Evolutionary conservation across 345 rosid genomes (phyloP), one percentile per base, ranked within the genome.

Genomic region (Excoecaria agallocha): DNA sequence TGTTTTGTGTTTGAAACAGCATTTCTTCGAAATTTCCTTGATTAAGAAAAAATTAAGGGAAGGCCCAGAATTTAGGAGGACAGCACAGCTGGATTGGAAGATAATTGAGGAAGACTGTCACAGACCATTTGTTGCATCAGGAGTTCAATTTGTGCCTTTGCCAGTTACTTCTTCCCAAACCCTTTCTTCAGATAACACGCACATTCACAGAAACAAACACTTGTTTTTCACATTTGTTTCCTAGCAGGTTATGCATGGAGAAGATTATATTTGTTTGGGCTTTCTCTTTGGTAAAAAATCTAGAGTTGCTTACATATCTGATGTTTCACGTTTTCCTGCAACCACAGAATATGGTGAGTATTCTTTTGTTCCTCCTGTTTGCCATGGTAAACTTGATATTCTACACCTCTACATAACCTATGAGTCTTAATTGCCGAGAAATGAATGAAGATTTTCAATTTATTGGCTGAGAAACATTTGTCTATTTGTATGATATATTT

Each of bases 221-320:
- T 20, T 66, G 38, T 66, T 66, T 72, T 66, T 69, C 66, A 68
- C 76, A 38, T 66, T 10, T 66, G 69, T 65, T 59, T 51, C 62
- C 12, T 61, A 8, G 50, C 73, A 95, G 99, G 99, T 95, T 78
- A 91, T 95, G 97, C 99, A 95, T 83, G 99, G 99, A 81, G 99
- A 93, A 88, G 99, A 95, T 70, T 95, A 93, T 80, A 69, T 95
- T 62, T 90, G 78, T 71, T 84, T 95, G 68, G 98, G 99, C 77
- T 95, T 85, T 74, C 99, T 93, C 60, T 95, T 95, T 78, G 99
- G 99, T 5, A 86, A 88, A 74, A 89, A 84, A 74, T 76, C 70
- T 70, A 87, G 88, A 83, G 90, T 95, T 65, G 99, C 96, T 6
- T 95, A 95, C 82, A 87, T 95, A 85, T 95, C 96, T 30, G 99